Percentiles rank a stretch among this genome's conserved stretches.
These are phyloP conservation scores for Aureobasidium namibiae DNA, from an alignment of 2,329 filamentous ascomycete genomes.

Conservation along the genomic window DNA sequence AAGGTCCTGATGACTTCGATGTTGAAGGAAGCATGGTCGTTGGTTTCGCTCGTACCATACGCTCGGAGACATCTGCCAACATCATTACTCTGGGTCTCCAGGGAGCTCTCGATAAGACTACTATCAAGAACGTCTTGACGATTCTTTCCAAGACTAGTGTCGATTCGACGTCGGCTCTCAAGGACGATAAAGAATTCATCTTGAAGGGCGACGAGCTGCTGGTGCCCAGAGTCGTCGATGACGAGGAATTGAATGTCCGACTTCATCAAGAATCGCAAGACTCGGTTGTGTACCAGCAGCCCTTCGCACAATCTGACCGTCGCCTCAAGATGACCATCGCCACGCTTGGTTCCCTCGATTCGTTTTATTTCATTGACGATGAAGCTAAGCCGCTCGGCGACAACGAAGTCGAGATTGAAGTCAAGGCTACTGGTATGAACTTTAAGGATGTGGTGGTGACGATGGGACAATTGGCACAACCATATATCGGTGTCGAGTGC, in stretches of 20 bases:
- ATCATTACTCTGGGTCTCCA: constrained; percentile 2
- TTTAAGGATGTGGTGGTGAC: constrained; percentile 16
- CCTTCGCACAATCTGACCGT: constrained; percentile 1
- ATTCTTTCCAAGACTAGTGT: neutral
- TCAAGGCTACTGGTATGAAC: constrained; percentile 16
- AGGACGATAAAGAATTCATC: constrained; percentile 2
- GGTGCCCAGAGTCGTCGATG: neutral
- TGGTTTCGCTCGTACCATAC: neutral
- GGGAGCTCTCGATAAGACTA: neutral
- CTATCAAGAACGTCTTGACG: neutral
- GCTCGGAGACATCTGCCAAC: constrained; percentile 1
- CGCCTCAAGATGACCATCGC: constrained; percentile 2
- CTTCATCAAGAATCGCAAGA: constrained; percentile 1
- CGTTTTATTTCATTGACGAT: constrained; percentile 9
- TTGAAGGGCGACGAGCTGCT: neutral
- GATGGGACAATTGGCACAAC: constrained; percentile 12
- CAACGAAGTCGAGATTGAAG: constrained; percentile 16
- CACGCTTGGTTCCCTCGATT: constrained; percentile 7
- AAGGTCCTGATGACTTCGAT: neutral
- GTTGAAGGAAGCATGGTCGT: constrained; percentile 1
- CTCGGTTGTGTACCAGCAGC: neutral
- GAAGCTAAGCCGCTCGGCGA: constrained; percentile 4
- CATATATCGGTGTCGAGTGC: constrained; percentile 11
- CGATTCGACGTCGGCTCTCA: neutral
- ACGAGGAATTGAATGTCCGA: neutral